Evolutionary conservation across 805 yeast species (phyloP).

Genomic region (Candida patagonica): DNA sequence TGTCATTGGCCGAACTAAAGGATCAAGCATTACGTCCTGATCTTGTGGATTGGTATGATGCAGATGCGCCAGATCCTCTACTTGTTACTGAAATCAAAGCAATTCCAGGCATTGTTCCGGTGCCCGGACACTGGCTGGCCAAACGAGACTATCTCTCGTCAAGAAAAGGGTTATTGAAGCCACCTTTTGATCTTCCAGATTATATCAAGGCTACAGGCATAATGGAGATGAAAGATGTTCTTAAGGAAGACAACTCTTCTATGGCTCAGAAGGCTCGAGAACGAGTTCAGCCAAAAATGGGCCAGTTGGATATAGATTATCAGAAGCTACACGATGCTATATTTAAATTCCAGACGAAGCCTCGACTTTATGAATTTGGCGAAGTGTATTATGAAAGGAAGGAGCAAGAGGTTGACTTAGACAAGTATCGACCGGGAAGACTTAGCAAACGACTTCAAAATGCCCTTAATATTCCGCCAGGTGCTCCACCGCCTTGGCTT

Average conservation of each 20-base stretch:
- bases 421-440: constrained; percentile 52
- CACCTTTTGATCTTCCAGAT: constrained; percentile 69
- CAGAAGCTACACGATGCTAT: constrained; percentile 77
- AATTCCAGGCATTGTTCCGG: constrained; percentile 56
- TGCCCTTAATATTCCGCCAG: constrained; percentile 60
- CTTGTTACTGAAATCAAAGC: constrained; percentile 57
- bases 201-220: constrained; percentile 79
- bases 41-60: constrained; percentile 77
- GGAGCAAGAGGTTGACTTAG: constrained; percentile 40
- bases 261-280: constrained; percentile 71
- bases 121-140: constrained; percentile 78
- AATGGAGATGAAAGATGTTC: constrained; percentile 68
- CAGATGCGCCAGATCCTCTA: constrained; percentile 72
- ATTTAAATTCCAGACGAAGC: constrained; percentile 70
- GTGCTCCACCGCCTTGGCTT: constrained; percentile 72
- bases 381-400: constrained; percentile 74
- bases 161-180: constrained; percentile 55
- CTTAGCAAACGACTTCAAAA: constrained; percentile 50
- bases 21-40: constrained; percentile 55
- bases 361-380: constrained; percentile 62
- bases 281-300: constrained; percentile 83
- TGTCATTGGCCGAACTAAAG: constrained; percentile 62
- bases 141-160: constrained; percentile 67
- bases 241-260: constrained; percentile 39
- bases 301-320: constrained; percentile 77